These are phyloP conservation scores for Umbilicus rupestris DNA, from an alignment of 164 flowering plant genomes.

Conservation along the genomic window DNA sequence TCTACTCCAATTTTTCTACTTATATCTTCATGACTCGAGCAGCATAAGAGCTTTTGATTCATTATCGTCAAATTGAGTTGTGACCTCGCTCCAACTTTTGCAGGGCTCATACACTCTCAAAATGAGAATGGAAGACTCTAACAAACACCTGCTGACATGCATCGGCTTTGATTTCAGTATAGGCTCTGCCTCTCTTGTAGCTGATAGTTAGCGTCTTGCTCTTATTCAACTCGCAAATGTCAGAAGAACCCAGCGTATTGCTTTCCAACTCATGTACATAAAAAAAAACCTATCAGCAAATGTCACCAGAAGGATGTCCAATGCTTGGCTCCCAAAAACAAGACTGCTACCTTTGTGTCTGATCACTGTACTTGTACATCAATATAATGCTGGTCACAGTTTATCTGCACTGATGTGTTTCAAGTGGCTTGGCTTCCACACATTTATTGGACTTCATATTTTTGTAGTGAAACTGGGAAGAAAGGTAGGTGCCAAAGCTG, in stretches of 20 bases:
- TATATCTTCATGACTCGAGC: neutral
- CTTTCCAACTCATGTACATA: neutral
- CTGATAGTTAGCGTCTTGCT: conserved; percentile 20
- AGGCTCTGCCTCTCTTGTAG: conserved; percentile 32
- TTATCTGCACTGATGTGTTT: neutral
- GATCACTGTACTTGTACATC: neutral
- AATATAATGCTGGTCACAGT: neutral
- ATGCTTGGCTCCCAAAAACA: neutral
- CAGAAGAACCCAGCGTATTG: neutral
- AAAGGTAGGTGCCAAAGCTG: neutral
- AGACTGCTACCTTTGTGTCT: neutral
- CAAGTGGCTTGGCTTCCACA: too few relatives aligned
- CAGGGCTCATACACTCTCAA: conserved; percentile 73
- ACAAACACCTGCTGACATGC: conserved; percentile 55
- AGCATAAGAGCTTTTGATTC: neutral
- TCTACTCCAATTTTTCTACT: neutral
- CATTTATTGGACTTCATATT: too few relatives aligned
- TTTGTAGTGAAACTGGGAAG: too few relatives aligned
- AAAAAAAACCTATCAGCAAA: neutral
- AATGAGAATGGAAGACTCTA: conserved; percentile 47
- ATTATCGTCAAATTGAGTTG: neutral
- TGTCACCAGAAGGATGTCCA: neutral
- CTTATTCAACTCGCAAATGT: neutral
- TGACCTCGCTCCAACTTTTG: neutral
- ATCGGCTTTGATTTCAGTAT: conserved; percentile 48